These are phyloP conservation scores for Cavenderia fasciculata DNA, from an alignment of 78 protist species.

Conservation along the genomic window DNA sequence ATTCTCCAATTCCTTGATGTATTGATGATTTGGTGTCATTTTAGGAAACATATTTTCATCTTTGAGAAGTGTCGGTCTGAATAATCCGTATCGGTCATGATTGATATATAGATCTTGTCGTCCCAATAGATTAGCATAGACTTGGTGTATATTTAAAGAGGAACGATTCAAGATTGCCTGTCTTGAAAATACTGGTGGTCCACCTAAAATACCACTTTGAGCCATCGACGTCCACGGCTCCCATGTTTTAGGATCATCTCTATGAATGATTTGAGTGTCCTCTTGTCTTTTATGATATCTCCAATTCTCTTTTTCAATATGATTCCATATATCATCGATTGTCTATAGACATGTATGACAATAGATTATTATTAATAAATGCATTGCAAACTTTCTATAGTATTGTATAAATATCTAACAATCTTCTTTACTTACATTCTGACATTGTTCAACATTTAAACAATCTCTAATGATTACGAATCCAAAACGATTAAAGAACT, in stretches of 20 bases:
- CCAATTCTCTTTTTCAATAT: slow-evolving; percentile 25
- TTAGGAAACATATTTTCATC: slow-evolving; percentile 8
- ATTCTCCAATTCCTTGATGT: neutral
- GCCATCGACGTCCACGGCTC: slow-evolving; percentile 21
- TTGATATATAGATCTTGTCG: slow-evolving; percentile 54
- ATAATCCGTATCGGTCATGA: slow-evolving; percentile 78
- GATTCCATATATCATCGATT: slow-evolving; percentile 71
- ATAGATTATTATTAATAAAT: too few species aligned
- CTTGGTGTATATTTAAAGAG: slow-evolving; percentile 19
- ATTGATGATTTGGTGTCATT: slow-evolving; percentile 24
- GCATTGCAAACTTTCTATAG: too few species aligned
- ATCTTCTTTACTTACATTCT: too few species aligned
- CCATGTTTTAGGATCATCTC: slow-evolving; percentile 67
- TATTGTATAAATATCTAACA: too few species aligned
- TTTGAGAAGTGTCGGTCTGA: slow-evolving; percentile 49
- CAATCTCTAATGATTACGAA: slow-evolving; percentile 74
- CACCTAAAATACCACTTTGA: slow-evolving; percentile 24
- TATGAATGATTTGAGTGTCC: neutral
- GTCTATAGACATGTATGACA: too few species aligned
- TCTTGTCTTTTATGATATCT: neutral
- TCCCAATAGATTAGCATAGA: slow-evolving; percentile 18
- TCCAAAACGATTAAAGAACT: slow-evolving; percentile 74
- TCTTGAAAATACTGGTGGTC: slow-evolving; percentile 28
- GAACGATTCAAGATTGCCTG: slow-evolving; percentile 20
- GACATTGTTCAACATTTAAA: slow-evolving; percentile 36